A percentile compares a stretch with the other conserved stretches of the same genome.
Conservation (phyloP, 2,329 filamentous ascomycete species). For the Cyphellophora europaea region DNA sequence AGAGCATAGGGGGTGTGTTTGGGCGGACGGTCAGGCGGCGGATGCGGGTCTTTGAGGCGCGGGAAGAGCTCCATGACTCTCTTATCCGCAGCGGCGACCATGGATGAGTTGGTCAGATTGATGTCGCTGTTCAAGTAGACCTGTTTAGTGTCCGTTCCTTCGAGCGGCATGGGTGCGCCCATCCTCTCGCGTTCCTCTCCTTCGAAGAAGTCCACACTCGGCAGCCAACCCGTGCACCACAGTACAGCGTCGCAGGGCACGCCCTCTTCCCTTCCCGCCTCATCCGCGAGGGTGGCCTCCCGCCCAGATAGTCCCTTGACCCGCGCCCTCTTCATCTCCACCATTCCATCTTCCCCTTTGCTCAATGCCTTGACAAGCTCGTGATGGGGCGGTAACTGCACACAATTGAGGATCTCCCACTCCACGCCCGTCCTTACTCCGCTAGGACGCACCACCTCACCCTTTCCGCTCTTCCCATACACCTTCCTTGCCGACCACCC, state of each 20-base stretch:
- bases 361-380: neutral
- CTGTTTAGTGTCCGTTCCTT: neutral
- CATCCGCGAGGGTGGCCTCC: neutral
- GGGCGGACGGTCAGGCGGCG: slow-evolving; percentile 1
- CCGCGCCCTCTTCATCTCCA: neutral
- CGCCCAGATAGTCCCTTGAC: neutral
- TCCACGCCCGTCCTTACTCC: neutral
- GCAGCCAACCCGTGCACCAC: neutral
- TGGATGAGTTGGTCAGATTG: neutral
- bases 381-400: neutral
- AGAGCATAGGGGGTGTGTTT: slow-evolving; percentile 1
- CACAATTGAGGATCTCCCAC: neutral
- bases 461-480: neutral
- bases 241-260: neutral
- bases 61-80: slow-evolving; percentile 2
- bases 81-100: slow-evolving; percentile 3
- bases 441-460: neutral
- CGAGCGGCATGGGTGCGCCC: neutral
- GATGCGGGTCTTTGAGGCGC: slow-evolving; percentile 7
- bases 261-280: neutral
- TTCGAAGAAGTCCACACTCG: neutral
- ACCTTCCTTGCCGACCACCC: no score
- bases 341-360: neutral
- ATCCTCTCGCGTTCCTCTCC: neutral
- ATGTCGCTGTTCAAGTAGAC: neutral